Evolutionary conservation across 2,329 filamentous ascomycete species (phyloP).

Genomic region (Gnomoniopsis sp.): DNA sequence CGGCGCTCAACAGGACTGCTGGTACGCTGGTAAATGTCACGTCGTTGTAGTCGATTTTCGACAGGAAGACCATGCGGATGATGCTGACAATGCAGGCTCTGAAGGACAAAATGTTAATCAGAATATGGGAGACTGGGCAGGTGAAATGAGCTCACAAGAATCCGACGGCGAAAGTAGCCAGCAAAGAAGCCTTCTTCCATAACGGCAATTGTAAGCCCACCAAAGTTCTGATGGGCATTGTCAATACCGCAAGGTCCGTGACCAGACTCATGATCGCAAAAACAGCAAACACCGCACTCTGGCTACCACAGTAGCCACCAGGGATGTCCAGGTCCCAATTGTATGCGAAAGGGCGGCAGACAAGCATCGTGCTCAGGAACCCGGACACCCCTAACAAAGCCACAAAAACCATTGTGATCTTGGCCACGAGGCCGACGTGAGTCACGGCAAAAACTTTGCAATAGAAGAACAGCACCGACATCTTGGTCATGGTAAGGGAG

Average conservation of each 20-base stretch:
- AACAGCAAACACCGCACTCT: conserved; percentile 10
- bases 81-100: conserved; percentile 33
- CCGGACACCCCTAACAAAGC: conserved; percentile 25
- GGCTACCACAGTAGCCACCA: conserved; percentile 30
- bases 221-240: conserved; percentile 17
- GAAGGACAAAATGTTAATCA: background rate
- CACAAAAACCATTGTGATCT: conserved; percentile 23
- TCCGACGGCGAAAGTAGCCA: conserved; percentile 30
- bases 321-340: conserved; percentile 32
- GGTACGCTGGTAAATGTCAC: conserved; percentile 31
- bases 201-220: conserved; percentile 27
- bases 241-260: background rate
- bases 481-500: conserved; percentile 27
- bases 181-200: conserved; percentile 28
- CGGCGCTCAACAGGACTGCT: conserved; percentile 32
- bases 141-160: conserved; percentile 26
- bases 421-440: conserved; percentile 22
- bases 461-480: conserved; percentile 29
- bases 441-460: conserved; percentile 26
- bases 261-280: conserved; percentile 4
- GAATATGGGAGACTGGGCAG: too few relatives aligned
- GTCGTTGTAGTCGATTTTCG: conserved; percentile 30
- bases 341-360: conserved; percentile 34
- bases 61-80: conserved; percentile 32
- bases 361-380: conserved; percentile 28